These are phyloP conservation scores for Colletotrichum scovillei DNA, from an alignment of 2,329 filamentous ascomycete species.

Conservation along the genomic window DNA sequence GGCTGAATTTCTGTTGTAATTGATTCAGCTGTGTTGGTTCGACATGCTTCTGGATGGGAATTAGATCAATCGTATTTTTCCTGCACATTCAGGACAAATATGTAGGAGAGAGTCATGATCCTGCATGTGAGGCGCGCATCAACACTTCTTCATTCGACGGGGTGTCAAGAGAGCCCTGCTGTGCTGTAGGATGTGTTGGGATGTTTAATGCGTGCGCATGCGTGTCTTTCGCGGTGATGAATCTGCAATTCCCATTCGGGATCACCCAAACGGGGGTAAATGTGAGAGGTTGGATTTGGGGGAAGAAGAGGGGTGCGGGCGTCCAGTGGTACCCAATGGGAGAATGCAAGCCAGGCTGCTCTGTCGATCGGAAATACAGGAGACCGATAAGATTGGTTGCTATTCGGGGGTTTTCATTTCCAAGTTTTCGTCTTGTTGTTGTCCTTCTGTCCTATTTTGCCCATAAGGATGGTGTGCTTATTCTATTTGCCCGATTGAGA, in stretches of 20 bases:
- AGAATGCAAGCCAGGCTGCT: too few species aligned
- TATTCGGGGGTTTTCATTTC: not conserved
- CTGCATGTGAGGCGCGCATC: not conserved
- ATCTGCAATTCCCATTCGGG: not conserved
- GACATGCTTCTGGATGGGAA: not conserved
- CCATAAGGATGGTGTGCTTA: not conserved
- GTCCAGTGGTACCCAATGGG: not conserved
- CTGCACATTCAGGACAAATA: not conserved
- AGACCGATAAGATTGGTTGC: not conserved
- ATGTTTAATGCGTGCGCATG: not conserved
- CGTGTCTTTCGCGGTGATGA: not conserved
- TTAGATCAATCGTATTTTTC: not conserved
- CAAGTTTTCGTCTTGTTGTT: too few species aligned
- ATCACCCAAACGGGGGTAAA: not conserved
- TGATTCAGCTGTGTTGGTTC: not conserved
- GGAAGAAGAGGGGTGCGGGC: not conserved
- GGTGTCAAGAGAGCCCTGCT: not conserved
- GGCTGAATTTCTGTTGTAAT: not conserved
- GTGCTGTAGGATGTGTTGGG: not conserved
- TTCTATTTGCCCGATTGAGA: not conserved
- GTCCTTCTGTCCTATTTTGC: too few species aligned
- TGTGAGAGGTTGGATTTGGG: not conserved
- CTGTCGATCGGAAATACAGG: not conserved
- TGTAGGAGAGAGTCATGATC: not conserved
- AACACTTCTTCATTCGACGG: not conserved